Evolutionary conservation across 371 early-diverging fungal genomes (phyloP).

Genomic region (Mortierella sp.): DNA sequence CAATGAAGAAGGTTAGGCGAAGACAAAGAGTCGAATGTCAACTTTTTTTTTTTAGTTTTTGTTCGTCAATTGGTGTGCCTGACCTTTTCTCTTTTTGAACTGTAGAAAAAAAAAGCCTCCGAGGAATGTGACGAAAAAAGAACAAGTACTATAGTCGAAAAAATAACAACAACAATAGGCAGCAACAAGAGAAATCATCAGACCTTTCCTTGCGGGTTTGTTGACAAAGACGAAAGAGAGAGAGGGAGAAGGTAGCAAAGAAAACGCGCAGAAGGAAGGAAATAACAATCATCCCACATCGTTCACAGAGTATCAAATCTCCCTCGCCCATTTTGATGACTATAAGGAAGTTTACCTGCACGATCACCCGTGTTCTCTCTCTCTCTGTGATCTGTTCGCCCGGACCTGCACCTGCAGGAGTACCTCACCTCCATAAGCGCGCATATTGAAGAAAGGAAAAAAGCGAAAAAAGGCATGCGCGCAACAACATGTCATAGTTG

Average conservation of each 20-base stretch:
- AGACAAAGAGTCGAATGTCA: too few species aligned
- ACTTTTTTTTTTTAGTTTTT: background rate
- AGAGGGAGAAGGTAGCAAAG: background rate
- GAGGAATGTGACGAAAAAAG: conserved; percentile 6
- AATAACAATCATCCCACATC: background rate
- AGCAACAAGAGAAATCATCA: background rate
- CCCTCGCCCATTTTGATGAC: background rate
- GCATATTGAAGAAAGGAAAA: too few species aligned
- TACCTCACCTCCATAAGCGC: background rate
- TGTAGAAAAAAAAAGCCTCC: background rate
- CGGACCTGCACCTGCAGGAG: background rate
- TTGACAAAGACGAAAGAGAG: background rate
- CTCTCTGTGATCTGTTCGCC: background rate
- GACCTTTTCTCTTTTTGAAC: background rate
- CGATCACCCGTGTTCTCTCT: background rate
- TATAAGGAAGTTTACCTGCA: background rate
- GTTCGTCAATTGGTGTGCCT: background rate
- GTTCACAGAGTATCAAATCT: background rate
- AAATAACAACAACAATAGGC: background rate
- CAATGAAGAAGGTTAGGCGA: background rate
- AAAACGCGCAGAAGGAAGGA: too few species aligned
- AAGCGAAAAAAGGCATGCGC: background rate
- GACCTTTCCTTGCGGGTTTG: background rate
- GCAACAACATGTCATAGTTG: background rate
- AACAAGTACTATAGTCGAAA: background rate